Base-by-base conservation (phyloP, 2,329 filamentous ascomycete genomes). In the Huntiella omanensis region DNA sequence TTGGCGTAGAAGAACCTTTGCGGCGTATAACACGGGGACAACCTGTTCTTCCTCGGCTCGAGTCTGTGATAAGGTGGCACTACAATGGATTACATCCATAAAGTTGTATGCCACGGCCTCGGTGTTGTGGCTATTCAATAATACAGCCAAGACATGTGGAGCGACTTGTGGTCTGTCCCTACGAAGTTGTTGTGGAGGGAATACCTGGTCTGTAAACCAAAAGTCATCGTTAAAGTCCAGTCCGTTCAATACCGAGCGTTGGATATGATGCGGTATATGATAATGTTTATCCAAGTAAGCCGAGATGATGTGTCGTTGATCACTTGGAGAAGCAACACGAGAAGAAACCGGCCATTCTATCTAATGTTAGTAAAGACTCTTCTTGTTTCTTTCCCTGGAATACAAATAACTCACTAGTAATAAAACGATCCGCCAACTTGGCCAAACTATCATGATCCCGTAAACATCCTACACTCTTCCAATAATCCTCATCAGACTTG, bases 181-280 rank as follows among this genome's bases (percentile, higher is more conserved):
- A 2, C 60, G 55, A 2, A 66, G 62, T 48, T 59, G 49, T 17
- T 5, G 7, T 19, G 40, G 10, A 5, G 39, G 8, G 11, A 33
- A 12, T 19, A 19, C 17, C n/a, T 13, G 10, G 8, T 46, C 48
- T 11, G 43, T 37, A 33, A 69, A 71, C 71, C 71, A 75, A 53
- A 75, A 75, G 1, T 63, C 63, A 52, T 75, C 71, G 32, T 68
- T 62, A 47, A 70, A 73, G 53, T 75, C 71, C 3, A 71, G 54
- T 45, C 66, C 62, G 3, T 57, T 54, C 46, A 63, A 63, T 12
- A 69, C 65, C 49, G 64, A 56, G n/a, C 62, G 59, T 1, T 60
- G 54, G 19, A 62, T 58, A 10, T 61, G 58, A n/a, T 59, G 55
- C n/a, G 60, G 56, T 15, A 67, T 57, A 11, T 61, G 58, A 46